Base-by-base conservation (phyloP, 768 basidiomycete genomes). In the Hypsizygus marmoreus region DNA sequence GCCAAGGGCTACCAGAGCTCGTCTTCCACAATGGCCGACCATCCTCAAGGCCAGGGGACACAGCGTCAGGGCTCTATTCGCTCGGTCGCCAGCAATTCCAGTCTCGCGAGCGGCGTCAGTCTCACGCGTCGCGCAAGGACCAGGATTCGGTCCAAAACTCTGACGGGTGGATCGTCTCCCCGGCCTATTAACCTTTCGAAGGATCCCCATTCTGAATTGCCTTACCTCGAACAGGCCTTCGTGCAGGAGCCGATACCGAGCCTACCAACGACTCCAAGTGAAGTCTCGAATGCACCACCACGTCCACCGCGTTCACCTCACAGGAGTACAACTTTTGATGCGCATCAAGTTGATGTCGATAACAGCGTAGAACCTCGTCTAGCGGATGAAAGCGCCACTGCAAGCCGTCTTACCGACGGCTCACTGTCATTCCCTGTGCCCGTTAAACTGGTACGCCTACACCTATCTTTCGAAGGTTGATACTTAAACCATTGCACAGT, bases 121-220 rank as follows among this genome's bases (percentile, higher is more conserved):
- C 75, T 84, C 36, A 60, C 72, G 25, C 78, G 82, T 51, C 75
- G 79, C 36, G 66, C 78, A n/a, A 66, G 77, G 49, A 76, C 73
- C 33, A 70, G 79, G 57, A 68, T 75, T 50, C 78, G 82, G 64
- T 80, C 79, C 40, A 71, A 62, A 59, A 80, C 82, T 17, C 64
- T 77, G 43, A 77, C 74, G 20, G 60, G 65, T 35, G 45, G 50
- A 42, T 53, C 64, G 50, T 49, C 57, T 13, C 50, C 63, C 35
- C 48, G 51, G 43, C 57, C 61, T 43, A 59, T 57, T 25, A 61
- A 58, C 22, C 52, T 38, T 43, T 43, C 62, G 51, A 53, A 47
- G 40, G 58, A 48, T 46, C 42, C 62, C 52, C 43, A 47, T 28
- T 62, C 66, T 40, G 68, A 70, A 49, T 56, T 70, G 29, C 64